Conservation (phyloP, 2,329 filamentous ascomycete genomes). For the Arthrobotrys sinensis region DNA sequence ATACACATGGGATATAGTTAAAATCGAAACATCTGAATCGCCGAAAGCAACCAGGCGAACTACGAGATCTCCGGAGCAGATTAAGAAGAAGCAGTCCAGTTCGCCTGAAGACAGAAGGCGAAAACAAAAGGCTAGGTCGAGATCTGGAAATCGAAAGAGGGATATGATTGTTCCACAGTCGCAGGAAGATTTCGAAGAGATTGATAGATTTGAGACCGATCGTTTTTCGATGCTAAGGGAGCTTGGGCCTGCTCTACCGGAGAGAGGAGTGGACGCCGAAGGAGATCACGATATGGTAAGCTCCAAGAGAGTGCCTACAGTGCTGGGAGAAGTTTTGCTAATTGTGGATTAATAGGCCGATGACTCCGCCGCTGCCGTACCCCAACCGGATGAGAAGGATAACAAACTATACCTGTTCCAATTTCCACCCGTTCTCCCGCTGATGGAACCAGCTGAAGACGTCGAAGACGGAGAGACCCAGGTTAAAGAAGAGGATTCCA, state of each 20-base stretch:
- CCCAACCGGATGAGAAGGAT: slow-evolving; percentile 61
- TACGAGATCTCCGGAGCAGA: slow-evolving; percentile 42
- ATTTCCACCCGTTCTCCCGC: slow-evolving; percentile 63
- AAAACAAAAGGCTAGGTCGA: slow-evolving; percentile 52
- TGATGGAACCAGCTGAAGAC: slow-evolving; percentile 47
- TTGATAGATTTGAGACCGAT: slow-evolving; percentile 62
- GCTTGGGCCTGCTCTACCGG: slow-evolving; percentile 42
- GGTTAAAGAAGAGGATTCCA: slow-evolving; percentile 43
- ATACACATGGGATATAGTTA: slow-evolving; percentile 11
- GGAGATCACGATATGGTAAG: slow-evolving; percentile 62
- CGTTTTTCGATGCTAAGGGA: slow-evolving; percentile 54
- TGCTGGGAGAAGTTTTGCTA: slow-evolving; percentile 15
- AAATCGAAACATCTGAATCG: slow-evolving; percentile 59
- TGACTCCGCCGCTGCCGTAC: slow-evolving; percentile 15
- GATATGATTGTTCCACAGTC: slow-evolving; percentile 51
- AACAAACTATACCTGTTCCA: slow-evolving; percentile 65
- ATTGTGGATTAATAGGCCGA: slow-evolving; percentile 23
- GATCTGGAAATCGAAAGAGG: slow-evolving; percentile 55
- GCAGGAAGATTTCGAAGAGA: slow-evolving; percentile 63
- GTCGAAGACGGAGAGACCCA: slow-evolving; percentile 33
- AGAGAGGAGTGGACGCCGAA: slow-evolving; percentile 51
- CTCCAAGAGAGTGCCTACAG: background rate
- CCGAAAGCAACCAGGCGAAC: slow-evolving; percentile 46
- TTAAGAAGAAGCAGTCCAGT: slow-evolving; percentile 43
- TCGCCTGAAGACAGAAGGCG: slow-evolving; percentile 59